Evolutionary conservation across 441 rosid species (phyloP).

Genomic region (Pelargonium myrrhifolium): DNA sequence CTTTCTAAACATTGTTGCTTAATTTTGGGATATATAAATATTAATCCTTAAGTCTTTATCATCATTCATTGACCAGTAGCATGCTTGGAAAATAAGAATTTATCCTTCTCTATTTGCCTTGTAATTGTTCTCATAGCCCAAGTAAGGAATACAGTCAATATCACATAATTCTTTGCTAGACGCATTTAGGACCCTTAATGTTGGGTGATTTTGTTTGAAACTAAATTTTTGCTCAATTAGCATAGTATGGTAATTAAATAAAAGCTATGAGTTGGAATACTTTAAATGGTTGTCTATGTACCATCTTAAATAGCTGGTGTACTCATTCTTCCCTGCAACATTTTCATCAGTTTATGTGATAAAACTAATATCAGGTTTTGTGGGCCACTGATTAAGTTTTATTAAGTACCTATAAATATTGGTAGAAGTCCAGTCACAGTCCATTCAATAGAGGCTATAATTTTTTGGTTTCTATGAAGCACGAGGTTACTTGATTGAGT

Average conservation of each 20-base stretch:
- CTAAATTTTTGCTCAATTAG: not conserved
- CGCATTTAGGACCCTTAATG: not conserved
- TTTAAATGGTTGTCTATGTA: slow-evolving; percentile 1
- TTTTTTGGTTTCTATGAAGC: slow-evolving; percentile 4
- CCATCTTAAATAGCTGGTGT: not conserved
- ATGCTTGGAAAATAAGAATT: not conserved
- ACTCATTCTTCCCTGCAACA: not conserved
- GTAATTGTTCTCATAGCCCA: not conserved
- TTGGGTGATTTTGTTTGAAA: not conserved
- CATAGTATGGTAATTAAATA: not conserved
- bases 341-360: not conserved
- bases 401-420: not conserved
- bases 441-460: not conserved
- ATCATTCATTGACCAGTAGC: slow-evolving; percentile 3
- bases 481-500: slow-evolving; percentile 2
- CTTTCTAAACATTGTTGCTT: not conserved
- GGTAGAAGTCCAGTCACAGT: not conserved
- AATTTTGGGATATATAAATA: not conserved
- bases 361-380: not conserved
- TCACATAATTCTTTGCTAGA: not conserved
- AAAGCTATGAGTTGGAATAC: slow-evolving; percentile 1
- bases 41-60: not conserved
- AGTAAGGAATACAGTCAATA: not conserved
- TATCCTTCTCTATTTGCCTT: not conserved
- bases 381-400: not conserved